These are phyloP conservation scores for Diaporthe amygdali DNA, from an alignment of 2,329 filamentous ascomycete genomes.

Conservation along the genomic window DNA sequence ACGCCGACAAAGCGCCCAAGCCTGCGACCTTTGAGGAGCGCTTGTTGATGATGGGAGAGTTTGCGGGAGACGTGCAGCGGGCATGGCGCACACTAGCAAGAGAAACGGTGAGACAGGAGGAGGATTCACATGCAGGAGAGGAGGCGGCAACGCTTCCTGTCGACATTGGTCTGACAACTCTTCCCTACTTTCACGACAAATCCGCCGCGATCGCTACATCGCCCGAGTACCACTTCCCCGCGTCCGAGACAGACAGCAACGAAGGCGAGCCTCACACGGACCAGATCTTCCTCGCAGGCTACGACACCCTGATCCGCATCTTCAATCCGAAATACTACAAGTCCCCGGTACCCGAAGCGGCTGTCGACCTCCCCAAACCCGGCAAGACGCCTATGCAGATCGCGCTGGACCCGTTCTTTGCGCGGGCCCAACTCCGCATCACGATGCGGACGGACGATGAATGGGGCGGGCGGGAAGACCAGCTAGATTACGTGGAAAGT, in stretches of 20 bases:
- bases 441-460: constrained; percentile 65
- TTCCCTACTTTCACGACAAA: constrained; percentile 79
- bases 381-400: constrained; percentile 49
- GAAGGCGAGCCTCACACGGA: constrained; percentile 33
- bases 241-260: not conserved
- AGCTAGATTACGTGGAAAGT: constrained; percentile 57
- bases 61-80: constrained; percentile 61
- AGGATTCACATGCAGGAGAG: not conserved
- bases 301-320: constrained; percentile 76
- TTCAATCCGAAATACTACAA: constrained; percentile 75
- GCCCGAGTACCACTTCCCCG: constrained; percentile 43
- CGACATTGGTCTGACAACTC: constrained; percentile 74
- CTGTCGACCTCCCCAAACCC: not conserved
- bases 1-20: constrained; percentile 70
- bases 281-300: constrained; percentile 76
- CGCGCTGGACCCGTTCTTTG: constrained; percentile 68
- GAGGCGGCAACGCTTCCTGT: constrained; percentile 39
- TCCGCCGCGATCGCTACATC: constrained; percentile 58
- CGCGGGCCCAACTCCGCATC: constrained; percentile 64
- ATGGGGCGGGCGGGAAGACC: constrained; percentile 62
- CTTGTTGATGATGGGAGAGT: constrained; percentile 73
- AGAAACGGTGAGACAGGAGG: not conserved
- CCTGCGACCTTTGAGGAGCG: constrained; percentile 72
- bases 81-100: constrained; percentile 20
- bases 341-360: constrained; percentile 31